phyloP scores from a whole-genome alignment of 2,329 filamentous ascomycete genomes.

The Exophiala sp. region DNA sequence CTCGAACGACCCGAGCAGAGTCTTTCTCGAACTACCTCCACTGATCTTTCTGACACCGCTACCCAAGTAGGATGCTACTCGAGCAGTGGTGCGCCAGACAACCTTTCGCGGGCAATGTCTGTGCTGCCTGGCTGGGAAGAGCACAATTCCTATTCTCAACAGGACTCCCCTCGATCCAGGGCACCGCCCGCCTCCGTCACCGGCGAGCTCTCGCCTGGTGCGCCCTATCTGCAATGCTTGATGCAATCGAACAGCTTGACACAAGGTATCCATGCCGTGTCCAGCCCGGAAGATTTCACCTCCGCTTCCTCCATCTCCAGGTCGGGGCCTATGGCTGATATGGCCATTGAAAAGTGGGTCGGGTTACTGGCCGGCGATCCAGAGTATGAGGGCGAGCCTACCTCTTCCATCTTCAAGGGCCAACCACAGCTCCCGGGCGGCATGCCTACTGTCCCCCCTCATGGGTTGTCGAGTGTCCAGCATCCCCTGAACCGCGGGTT shows the following conservation, averaged over 20 bases:
- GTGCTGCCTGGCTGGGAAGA: background rate
- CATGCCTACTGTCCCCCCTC: background rate
- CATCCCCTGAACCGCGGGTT: background rate
- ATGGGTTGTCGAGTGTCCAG: background rate
- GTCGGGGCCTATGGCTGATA: background rate
- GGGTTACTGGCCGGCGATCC: slow-evolving; percentile 6
- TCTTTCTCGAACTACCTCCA: background rate
- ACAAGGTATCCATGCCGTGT: background rate
- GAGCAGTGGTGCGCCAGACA: background rate
- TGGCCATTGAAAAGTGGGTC: slow-evolving; percentile 8
- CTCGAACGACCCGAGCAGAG: background rate
- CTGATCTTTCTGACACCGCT: background rate
- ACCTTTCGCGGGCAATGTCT: background rate
- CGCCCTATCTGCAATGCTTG: background rate
- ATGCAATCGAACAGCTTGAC: background rate
- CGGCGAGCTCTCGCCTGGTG: background rate
- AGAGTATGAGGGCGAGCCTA: background rate
- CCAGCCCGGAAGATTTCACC: background rate
- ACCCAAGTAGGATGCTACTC: background rate
- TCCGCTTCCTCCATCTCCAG: background rate
- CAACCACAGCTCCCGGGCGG: background rate
- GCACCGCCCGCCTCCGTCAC: background rate
- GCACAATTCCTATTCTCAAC: background rate
- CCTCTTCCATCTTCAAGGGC: background rate
- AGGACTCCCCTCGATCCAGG: background rate